Conservation (phyloP, 139 green algal genomes). For the Chlamydomonas urium region DNA sequence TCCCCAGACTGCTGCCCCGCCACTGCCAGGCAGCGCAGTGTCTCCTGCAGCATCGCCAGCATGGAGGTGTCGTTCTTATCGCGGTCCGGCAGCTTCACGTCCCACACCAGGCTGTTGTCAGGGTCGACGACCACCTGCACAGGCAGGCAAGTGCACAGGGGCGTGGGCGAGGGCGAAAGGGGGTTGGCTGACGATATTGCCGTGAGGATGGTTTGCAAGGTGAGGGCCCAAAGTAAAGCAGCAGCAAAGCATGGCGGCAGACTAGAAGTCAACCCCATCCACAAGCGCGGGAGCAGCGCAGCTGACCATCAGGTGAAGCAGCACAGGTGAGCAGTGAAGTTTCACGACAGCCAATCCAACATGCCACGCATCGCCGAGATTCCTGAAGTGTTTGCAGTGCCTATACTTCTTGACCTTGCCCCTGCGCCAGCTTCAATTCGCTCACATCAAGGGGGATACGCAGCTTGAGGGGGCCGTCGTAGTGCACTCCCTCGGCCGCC, state of each 20-base stretch:
- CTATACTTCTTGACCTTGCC: no score
- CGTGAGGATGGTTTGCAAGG: background rate
- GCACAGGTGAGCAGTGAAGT: no score
- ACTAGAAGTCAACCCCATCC: no score
- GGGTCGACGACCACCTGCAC: constrained; percentile 51
- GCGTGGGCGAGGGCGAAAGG: background rate
- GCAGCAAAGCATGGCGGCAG: no score
- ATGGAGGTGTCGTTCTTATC: constrained; percentile 24
- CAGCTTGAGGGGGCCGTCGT: constrained; percentile 67
- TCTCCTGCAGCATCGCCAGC: constrained; percentile 26
- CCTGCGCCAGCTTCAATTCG: background rate
- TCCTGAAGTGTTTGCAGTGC: no score
- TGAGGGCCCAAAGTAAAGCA: no score
- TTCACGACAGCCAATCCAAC: no score
- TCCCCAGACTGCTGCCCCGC: background rate
- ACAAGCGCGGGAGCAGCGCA: no score
- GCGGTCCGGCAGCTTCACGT: constrained; percentile 50
- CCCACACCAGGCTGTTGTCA: constrained; percentile 48
- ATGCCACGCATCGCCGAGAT: no score
- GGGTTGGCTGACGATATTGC: background rate
- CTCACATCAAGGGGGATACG: constrained; percentile 25
- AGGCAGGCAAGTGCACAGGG: constrained; percentile 10
- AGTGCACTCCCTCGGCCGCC: constrained; percentile 48
- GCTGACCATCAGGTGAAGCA: no score
- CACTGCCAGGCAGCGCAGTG: background rate